Base-by-base conservation (phyloP, 257 asterid genomes). In the Echium plantagineum region DNA sequence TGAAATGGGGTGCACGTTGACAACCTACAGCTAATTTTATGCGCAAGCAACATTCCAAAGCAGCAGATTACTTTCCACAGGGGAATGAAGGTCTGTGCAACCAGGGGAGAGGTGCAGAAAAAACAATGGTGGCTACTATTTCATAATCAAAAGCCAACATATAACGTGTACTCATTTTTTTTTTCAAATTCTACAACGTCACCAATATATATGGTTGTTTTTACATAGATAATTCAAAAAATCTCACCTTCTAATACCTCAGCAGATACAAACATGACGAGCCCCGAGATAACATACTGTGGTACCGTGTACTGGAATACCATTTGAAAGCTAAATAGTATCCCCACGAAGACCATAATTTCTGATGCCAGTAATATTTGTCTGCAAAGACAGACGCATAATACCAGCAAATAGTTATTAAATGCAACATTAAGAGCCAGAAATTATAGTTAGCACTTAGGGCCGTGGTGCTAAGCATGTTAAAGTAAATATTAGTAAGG, bases 331-430 rank as follows among this genome's bases (percentile, higher is more conserved):
- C 98, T 93, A 69, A 85, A 77, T 35, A 89, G 76, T 72, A 89
- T 80, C 19, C 97, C 96, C 67, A 93, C 60, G 61, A 89, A 70
- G 69, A 93, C 97, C 77, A 84, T 70, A 48, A 88, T 85, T 78
- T 91, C 96, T 35, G 96, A 85, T 76, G 85, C 90, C 83, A 91
- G 63, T 69, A 91, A 68, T 69, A 91, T 84, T 85, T 89, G 98
- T 94, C 98, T 89, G 89, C 77, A 71, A 71, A 74, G 2, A 61
- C 15, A 55, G 38, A 19, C 12, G 35, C 9, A 65, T 20, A 68
- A 64, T n/a, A 52, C 65, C 18, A 19, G 49, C 16, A 10, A 42
- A 13, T 1, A 42, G 16, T 42, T 42, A 42, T 13, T 2, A 42
- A 42, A 42, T 42, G 16, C 16, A 42, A 35, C 12, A 42, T 42